phyloP scores from a whole-genome alignment of 345 rosid genomes.

The Salix brachista region DNA sequence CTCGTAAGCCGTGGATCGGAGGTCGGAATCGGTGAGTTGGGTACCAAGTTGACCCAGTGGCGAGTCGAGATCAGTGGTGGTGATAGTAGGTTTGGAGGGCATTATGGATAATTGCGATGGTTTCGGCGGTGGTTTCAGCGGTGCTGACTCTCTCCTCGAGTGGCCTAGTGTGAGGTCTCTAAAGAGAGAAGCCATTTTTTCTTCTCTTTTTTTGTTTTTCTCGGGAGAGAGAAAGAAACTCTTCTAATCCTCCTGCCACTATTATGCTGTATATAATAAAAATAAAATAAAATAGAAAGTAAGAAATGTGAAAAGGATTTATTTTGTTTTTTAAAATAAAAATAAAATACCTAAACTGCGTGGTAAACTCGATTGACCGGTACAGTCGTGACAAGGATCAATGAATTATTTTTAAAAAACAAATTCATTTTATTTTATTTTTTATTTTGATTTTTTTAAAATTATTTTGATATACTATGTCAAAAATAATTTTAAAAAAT shows the following conservation, averaged over 20 bases:
- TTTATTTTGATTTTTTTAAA: too few relatives aligned
- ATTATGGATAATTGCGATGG: conserved; percentile 21
- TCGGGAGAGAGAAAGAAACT: neutral
- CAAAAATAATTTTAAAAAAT: too few relatives aligned
- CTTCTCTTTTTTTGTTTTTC: neutral
- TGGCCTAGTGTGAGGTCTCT: conserved; percentile 88
- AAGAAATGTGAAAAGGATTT: neutral
- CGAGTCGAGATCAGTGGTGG: conserved; percentile 49
- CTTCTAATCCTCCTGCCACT: too few relatives aligned
- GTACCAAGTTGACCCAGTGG: conserved; percentile 70
- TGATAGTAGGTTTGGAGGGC: conserved; percentile 21
- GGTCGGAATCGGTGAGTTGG: conserved; percentile 74
- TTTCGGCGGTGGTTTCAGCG: conserved; percentile 22
- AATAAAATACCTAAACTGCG: too few relatives aligned
- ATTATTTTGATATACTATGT: too few relatives aligned
- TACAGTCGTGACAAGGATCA: too few relatives aligned
- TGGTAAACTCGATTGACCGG: too few relatives aligned
- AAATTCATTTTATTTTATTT: too few relatives aligned
- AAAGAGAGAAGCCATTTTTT: conserved; percentile 81
- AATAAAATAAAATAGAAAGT: neutral
- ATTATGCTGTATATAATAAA: too few relatives aligned
- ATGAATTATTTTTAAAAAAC: too few relatives aligned
- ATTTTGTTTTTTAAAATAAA: too few relatives aligned
- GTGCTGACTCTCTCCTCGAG: conserved; percentile 69
- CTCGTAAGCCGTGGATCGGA: conserved; percentile 80